These are phyloP conservation scores for Lactarius quietus DNA, from an alignment of 768 basidiomycete species.

Conservation along the genomic window DNA sequence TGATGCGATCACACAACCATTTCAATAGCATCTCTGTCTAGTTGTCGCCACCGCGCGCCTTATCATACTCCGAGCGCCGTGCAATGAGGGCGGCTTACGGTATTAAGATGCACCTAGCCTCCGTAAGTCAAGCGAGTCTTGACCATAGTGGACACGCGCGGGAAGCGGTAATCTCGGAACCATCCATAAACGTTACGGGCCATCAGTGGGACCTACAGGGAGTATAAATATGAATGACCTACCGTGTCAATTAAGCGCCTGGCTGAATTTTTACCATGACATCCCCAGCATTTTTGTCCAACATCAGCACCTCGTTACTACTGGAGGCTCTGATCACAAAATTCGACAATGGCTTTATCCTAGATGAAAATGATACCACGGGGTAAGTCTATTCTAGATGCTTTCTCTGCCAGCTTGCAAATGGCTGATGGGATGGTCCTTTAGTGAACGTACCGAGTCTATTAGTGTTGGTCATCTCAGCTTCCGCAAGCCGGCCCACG, in stretches of 20 bases:
- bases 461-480: slow-evolving; percentile 10
- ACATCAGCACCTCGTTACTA: slow-evolving; percentile 13
- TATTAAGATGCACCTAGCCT: slow-evolving; percentile 14
- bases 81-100: slow-evolving; percentile 20
- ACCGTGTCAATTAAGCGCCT: slow-evolving; percentile 20
- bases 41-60: neutral
- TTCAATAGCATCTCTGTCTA: neutral
- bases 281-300: slow-evolving; percentile 17
- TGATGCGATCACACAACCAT: neutral
- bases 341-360: slow-evolving; percentile 18
- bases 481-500: neutral
- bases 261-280: slow-evolving; percentile 18
- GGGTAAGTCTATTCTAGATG: slow-evolving; percentile 7
- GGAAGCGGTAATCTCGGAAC: slow-evolving; percentile 24
- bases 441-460: slow-evolving; percentile 6
- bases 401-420: neutral
- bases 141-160: slow-evolving; percentile 11
- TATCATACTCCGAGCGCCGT: slow-evolving; percentile 13
- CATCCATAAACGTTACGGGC: slow-evolving; percentile 18
- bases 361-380: slow-evolving; percentile 7
- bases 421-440: neutral
- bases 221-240: slow-evolving; percentile 21
- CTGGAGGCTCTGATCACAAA: slow-evolving; percentile 20
- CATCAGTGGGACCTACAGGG: slow-evolving; percentile 9
- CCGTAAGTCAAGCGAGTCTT: slow-evolving; percentile 20